phyloP scores from a whole-genome alignment of 495 filamentous ascomycete species.

The Annulohypoxylon stygium region DNA sequence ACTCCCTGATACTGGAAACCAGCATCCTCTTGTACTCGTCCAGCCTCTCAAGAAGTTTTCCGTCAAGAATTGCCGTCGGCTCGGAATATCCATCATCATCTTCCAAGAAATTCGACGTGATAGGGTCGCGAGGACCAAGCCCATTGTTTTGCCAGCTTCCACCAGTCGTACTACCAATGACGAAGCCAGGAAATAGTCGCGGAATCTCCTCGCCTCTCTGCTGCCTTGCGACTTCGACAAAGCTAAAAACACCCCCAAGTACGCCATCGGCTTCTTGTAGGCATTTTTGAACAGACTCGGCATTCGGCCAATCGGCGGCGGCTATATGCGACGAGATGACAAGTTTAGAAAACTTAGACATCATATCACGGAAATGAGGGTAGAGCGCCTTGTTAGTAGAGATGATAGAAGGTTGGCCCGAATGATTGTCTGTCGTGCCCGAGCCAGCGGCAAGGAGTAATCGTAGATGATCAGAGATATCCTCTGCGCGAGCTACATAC shows the following conservation, averaged over 20 bases:
- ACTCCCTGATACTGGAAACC: conserved; percentile 80
- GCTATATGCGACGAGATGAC: conserved; percentile 99
- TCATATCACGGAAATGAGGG: conserved; percentile 98
- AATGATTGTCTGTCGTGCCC: conserved; percentile 97
- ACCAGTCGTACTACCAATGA: conserved; percentile 81
- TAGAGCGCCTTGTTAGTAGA: conserved; percentile 96
- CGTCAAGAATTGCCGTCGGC: conserved; percentile 78
- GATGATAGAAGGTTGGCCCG: conserved; percentile 98
- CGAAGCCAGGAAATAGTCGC: conserved; percentile 91
- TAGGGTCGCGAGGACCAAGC: conserved; percentile 73
- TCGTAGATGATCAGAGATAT: conserved; percentile 96
- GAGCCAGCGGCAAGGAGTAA: conserved; percentile 95
- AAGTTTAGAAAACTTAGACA: conserved; percentile 98
- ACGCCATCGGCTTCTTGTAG: conserved; percentile 96
- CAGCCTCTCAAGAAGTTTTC: conserved; percentile 80
- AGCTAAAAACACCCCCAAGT: conserved; percentile 90
- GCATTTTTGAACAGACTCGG: conserved; percentile 92
- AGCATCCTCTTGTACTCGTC: conserved; percentile 87
- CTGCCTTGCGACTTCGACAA: conserved; percentile 92
- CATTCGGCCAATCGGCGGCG: conserved; percentile 88
- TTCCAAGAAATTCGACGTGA: conserved; percentile 83
- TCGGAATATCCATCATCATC: conserved; percentile 84
- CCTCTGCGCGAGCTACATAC: conserved; percentile 91
- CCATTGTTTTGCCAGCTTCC: conserved; percentile 97
- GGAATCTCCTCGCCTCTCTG: conserved; percentile 91